Percentiles rank a stretch among this genome's conserved stretches.
Evolutionary conservation across 495 filamentous ascomycete genomes (phyloP).

Genomic region (Neurospora africana): DNA sequence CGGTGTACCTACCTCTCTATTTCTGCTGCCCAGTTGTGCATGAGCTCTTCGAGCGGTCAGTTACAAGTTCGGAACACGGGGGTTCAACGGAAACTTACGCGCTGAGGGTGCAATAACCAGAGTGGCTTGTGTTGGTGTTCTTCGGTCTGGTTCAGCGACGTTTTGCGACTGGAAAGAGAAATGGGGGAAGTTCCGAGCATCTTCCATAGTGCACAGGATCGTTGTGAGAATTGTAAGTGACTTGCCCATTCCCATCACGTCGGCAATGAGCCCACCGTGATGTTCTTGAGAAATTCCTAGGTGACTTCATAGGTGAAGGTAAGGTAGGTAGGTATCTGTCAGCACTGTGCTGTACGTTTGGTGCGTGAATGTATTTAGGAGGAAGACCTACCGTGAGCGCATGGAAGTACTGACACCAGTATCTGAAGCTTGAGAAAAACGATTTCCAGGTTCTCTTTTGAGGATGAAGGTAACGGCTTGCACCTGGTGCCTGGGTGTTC

Average conservation of each 20-base stretch:
- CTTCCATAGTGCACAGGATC: not conserved
- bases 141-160: not conserved
- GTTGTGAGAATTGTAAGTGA: not conserved
- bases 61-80: not conserved
- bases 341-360: not conserved
- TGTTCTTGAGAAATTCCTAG: not conserved
- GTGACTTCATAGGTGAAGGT: not conserved
- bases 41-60: not conserved
- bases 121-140: not conserved
- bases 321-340: not conserved
- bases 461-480: not conserved
- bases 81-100: not conserved
- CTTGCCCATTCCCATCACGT: not conserved
- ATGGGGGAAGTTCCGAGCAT: not conserved
- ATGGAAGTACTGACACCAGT: not conserved
- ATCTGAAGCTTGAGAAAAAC: not conserved
- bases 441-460: not conserved
- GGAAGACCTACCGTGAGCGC: not conserved
- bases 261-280: not conserved
- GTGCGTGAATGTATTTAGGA: not conserved
- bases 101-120: not conserved
- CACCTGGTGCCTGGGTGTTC: not conserved
- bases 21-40: not conserved
- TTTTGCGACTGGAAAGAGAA: not conserved
- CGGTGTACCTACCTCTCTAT: not conserved